These are phyloP conservation scores for Claviceps monticola DNA, from an alignment of 2,329 filamentous ascomycete species.

Conservation along the genomic window DNA sequence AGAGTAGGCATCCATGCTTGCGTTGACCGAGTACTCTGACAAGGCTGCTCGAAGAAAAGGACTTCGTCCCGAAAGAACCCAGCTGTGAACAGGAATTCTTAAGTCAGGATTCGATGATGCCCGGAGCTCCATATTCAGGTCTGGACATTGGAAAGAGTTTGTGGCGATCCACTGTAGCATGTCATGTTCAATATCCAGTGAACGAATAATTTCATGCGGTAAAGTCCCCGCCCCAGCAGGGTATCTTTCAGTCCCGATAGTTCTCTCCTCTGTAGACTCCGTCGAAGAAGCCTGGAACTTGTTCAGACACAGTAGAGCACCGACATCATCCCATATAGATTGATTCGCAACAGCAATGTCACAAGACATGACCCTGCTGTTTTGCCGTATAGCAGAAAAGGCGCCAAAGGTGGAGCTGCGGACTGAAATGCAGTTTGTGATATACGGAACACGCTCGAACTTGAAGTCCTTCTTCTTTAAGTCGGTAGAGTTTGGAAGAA, in stretches of 20 bases:
- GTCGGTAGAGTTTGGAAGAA: constrained; percentile 31
- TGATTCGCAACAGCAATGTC: constrained; percentile 53
- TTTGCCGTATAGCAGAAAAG: constrained; percentile 74
- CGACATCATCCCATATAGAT: constrained; percentile 60
- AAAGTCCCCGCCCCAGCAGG: constrained; percentile 32
- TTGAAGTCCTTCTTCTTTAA: constrained; percentile 80
- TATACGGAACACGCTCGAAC: constrained; percentile 76
- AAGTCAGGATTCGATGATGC: constrained; percentile 53
- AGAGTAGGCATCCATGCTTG: constrained; percentile 8
- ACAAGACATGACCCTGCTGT: constrained; percentile 66
- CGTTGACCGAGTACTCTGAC: constrained; percentile 33
- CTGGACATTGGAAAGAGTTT: constrained; percentile 24
- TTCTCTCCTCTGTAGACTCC: constrained; percentile 11
- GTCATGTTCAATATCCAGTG: constrained; percentile 52
- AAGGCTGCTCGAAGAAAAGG: constrained; percentile 50
- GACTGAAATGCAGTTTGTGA: constrained; percentile 74
- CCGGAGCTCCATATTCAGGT: constrained; percentile 31
- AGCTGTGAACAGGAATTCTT: constrained; percentile 68
- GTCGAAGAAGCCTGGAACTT: constrained; percentile 37
- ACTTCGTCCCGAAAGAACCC: constrained; percentile 65
- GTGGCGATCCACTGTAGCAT: constrained; percentile 34
- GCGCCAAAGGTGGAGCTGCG: constrained; percentile 81
- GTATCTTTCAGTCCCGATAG: constrained; percentile 27
- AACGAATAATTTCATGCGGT: constrained; percentile 41
- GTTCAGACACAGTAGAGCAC: constrained; percentile 53